A percentile compares a stretch with the other conserved stretches of the same genome.
Evolutionary conservation across 192 early-diverging fungal genomes (phyloP).

Genomic region (Chytriomyces hyalinus): DNA sequence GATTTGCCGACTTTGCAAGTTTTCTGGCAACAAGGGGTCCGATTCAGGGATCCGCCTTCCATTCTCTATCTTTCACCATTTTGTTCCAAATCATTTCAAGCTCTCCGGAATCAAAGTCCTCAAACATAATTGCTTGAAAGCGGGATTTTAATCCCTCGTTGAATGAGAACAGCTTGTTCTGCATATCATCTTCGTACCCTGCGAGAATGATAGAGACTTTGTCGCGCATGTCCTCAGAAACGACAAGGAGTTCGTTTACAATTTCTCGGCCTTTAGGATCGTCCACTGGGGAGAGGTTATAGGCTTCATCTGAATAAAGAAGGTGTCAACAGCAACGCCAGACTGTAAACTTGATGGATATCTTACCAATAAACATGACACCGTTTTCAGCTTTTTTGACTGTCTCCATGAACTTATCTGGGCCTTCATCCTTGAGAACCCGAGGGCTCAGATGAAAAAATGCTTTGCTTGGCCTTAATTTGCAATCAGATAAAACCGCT

Average conservation of each 20-base stretch:
- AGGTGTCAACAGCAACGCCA: background rate
- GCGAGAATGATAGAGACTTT: constrained; percentile 45
- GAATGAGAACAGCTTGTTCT: constrained; percentile 42
- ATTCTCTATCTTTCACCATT: constrained; percentile 37
- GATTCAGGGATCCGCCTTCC: constrained; percentile 36
- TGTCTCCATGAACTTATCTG: constrained; percentile 39
- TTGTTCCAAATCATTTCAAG: constrained; percentile 39
- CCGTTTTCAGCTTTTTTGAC: constrained; percentile 37
- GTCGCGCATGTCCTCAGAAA: constrained; percentile 43
- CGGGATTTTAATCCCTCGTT: constrained; percentile 47
- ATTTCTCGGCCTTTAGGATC: constrained; percentile 47
- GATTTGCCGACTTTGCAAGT: constrained; percentile 32
- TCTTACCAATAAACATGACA: constrained; percentile 37
- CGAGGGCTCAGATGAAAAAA: constrained; percentile 37
- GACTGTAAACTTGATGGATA: background rate
- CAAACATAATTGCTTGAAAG: constrained; percentile 39
- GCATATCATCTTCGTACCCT: constrained; percentile 49
- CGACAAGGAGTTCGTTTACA: constrained; percentile 33
- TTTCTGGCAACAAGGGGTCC: constrained; percentile 31
- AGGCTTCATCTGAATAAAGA: constrained; percentile 39
- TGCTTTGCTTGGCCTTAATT: constrained; percentile 24
- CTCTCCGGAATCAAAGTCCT: constrained; percentile 47
- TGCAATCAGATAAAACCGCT: constrained; percentile 39
- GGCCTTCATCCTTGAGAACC: constrained; percentile 41
- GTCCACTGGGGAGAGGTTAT: constrained; percentile 18